Evolutionary conservation across 768 basidiomycete species (phyloP), one percentile per base, ranked within the genome.

Genomic region (Tulasnella sp.): DNA sequence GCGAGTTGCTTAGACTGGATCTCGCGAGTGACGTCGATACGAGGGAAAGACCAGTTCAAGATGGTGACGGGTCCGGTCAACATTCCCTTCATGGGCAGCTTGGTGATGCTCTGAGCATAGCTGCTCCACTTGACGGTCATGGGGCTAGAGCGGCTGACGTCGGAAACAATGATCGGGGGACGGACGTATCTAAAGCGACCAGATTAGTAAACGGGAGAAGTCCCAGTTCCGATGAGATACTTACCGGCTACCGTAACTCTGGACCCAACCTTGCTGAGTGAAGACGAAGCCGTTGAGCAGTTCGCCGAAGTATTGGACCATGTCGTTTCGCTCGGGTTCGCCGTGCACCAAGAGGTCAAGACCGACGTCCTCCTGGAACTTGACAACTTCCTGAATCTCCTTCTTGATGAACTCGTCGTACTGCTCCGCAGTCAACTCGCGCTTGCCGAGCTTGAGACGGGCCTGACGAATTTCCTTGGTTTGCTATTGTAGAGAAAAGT

Each of bases 31-130:
- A 98, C 91, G 80, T 99, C 97, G 76, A 94, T 94, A 81, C 97
- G 96, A 79, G 97, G 97, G 95, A 99, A 99, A 39, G 97, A 98
- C 97, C 97, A 99, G 87, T 98, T 98, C 82, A 98, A 88, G 83
- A 99, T 97, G 75, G 94, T 95, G 81, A 98, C 95, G 22, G 95
- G 95, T 75, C 96, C 96, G 72, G 96, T 95, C 72, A 98, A 86
- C 97, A 98, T 98, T 77, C 96, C 96, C 89, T 99, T 99, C 94
- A 99, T 95, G 77, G 95, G 97, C 81, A 88, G 89, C 80, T 87
- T 83, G 77, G 95, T 92, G 78, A 98, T 79, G 79, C 91, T 94
- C 84, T 98, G 97, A 70, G 97, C 97, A 81, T 96, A 98, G 78
- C 88, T 87, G 75, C 91, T 93, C 97, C 97, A 99, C 80, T 87